Evolutionary conservation across 129 eudicot genomes (phyloP).

Genomic region (Centella asiatica): DNA sequence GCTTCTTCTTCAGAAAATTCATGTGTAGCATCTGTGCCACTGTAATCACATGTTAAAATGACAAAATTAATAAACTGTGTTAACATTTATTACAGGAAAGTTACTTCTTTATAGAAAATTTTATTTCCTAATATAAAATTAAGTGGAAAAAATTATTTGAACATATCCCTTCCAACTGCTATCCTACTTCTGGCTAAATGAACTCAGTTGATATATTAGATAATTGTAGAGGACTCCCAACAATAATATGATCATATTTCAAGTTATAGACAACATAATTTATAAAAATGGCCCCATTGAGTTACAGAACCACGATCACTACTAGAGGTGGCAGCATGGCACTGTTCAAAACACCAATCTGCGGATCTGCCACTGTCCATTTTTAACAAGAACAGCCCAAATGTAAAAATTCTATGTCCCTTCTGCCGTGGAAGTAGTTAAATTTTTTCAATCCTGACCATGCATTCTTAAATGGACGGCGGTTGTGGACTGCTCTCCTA

Average conservation of each 20-base stretch:
- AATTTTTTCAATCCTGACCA: too few species aligned
- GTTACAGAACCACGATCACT: too few species aligned
- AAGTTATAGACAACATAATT: background rate
- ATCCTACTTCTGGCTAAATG: background rate
- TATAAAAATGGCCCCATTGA: background rate
- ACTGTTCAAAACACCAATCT: too few species aligned
- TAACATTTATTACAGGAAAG: background rate
- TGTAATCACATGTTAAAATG: constrained; percentile 14
- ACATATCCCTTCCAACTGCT: background rate
- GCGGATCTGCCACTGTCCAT: too few species aligned
- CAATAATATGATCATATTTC: background rate
- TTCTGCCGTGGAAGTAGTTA: too few species aligned
- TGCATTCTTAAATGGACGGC: too few species aligned
- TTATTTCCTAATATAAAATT: background rate
- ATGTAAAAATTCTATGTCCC: too few species aligned
- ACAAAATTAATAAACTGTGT: background rate
- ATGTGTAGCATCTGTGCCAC: constrained; percentile 35
- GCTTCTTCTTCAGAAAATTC: constrained; percentile 47
- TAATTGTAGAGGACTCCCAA: background rate
- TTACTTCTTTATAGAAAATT: background rate
- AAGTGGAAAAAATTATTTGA: background rate
- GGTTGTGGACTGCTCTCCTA: too few species aligned
- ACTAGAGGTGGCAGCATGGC: too few species aligned
- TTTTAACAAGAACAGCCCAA: too few species aligned
- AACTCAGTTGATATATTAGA: background rate